Evolutionary conservation across 2,329 filamentous ascomycete genomes (phyloP), one percentile per base, ranked within the genome.

Genomic region (Allantophomopsis lycopodina): DNA sequence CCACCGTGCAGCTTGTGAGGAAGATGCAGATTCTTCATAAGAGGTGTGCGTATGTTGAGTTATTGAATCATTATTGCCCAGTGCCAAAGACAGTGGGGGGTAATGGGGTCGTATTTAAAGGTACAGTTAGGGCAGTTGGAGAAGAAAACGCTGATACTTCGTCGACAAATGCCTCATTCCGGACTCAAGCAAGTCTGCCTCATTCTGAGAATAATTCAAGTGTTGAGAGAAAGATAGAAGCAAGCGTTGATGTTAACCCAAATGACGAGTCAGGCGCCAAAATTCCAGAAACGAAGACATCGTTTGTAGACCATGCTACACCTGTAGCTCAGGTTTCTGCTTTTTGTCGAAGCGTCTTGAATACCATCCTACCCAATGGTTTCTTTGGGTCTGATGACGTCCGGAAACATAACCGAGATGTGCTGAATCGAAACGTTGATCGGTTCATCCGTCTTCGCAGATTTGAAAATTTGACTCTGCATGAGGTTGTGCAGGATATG

Each of bases 61-160:
- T 96, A 36, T 60, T 98, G 18, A 69, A 76, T 13, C 69, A 94
- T 58, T 86, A 96, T 56, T 98, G 91, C 55, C 79, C 86, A 39
- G 45, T 56, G 49, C 48, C 56, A 44, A 67, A 68, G 55, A 28
- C n/a, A 28, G 23, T 10, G 7, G 5, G 7, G 11, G 23, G 11
- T 28, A 8, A 28, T 28, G 11, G 23, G 7, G 5, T 3, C 23
- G 23, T 5, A 12, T 28, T 12, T 12, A 4, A 5, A 28, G 23
- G 10, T 10, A 10, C 11, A 28, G 5, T 8, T 28, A 12, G 3
- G 23, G 8, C 23, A 12, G 5, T 6, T 28, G 23, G 23, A 28
- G 23, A 28, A 10, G 11, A 8, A 28, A 7, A 20, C 18, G 5
- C 23, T 8, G 23, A 28, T 28, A 8, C 23, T 28, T 28, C 23